Base-by-base conservation (phyloP, 257 asterid genomes). In the Scutellaria barbata region DNA sequence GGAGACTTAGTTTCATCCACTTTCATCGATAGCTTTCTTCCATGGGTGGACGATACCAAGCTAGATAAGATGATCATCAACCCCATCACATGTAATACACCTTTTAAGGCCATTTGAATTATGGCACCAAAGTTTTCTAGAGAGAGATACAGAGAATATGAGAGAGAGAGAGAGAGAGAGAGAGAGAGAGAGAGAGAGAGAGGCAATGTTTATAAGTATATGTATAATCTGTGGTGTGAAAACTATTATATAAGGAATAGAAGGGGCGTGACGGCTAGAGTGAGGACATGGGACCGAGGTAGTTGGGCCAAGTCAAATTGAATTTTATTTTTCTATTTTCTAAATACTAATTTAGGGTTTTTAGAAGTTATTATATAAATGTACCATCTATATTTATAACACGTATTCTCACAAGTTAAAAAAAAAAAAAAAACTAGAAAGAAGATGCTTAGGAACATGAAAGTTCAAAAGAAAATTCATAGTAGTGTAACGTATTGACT, bases 231-330 rank as follows among this genome's bases (percentile, higher is more conserved):
- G 40, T 22, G 61, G 39, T 22, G 61, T 30, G 4, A 22, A 10
- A 8, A 20, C 7, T 4, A 12, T 46, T 10, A 63, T 25, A 63
- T 7, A 51, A 12, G 12, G 10, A 42, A 68, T 4, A 62, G 52
- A 53, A 67, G 60, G 74, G 68, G 40, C 18, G 68, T 71, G 78
- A 55, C 57, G 72, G 63, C 47, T 55, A 1, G 56, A 48, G 71
- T 35, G 81, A 35, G 74, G 46, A 37, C 68, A 25, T 22, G 25
- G 25, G 25, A 22, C 25, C 25, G 25, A 22, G 80, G 40, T 62
- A 13, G 73, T 76, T 72, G 68, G 81, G 77, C 79, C 57, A 69
- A 83, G 84, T 83, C 88, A 83, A 83, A 75, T 54, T 62, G 83
- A 78, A 77, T 46, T 52, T 65, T 60, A 8, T 17, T 5, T 48